Base-by-base conservation (phyloP, 164 flowering plant genomes). In the Tinospora cordifolia region DNA sequence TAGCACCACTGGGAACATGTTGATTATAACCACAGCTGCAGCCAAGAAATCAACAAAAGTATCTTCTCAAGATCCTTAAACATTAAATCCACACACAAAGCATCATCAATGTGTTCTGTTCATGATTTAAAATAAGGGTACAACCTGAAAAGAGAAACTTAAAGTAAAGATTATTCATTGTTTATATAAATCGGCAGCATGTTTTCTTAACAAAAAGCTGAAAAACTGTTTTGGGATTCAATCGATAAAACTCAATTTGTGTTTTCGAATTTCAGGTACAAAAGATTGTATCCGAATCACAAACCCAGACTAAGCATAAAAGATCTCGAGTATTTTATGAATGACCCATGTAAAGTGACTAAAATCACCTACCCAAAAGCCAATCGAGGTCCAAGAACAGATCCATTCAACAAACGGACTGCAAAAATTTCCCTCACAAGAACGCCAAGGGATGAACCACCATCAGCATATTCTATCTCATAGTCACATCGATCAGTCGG, bases 1-100 rank as follows among this genome's bases (percentile, higher is more conserved):
- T 2, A 19, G 71, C n/a, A 26, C 83, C 87, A 5, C 81, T 83
- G 62, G 84, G n/a, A 46, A 66, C 68, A 34, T 67, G 70, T 77
- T 95, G 97, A 82, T 94, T 92, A 71, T 91, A 91, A 24, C 98
- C 98, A 77, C 99, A 95, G 46, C 98, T 92, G 84, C 44, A 72
- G 54, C 62, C 51, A 60, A 57, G 57, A 71, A 25, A 49, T 57
- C 88, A 89, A 54, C 60, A 54, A 19, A 54, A n/a, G 10, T 19
- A 19, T n/a, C 60, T 54, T 19, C 2, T n/a, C 21, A 54, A 54
- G 6, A 54, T 54, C 24, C 25, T 22, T 0, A 19, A 21, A 51
- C 1, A 51, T 17, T 44, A 44, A 44, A 44, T 14, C 47, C 47
- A 44, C 14, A 44, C 14, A 44, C 12, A 41, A 41, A 11, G 46